phyloP scores from a whole-genome alignment of 2,329 filamentous ascomycete species.

The Cryphonectria carpinicola region DNA sequence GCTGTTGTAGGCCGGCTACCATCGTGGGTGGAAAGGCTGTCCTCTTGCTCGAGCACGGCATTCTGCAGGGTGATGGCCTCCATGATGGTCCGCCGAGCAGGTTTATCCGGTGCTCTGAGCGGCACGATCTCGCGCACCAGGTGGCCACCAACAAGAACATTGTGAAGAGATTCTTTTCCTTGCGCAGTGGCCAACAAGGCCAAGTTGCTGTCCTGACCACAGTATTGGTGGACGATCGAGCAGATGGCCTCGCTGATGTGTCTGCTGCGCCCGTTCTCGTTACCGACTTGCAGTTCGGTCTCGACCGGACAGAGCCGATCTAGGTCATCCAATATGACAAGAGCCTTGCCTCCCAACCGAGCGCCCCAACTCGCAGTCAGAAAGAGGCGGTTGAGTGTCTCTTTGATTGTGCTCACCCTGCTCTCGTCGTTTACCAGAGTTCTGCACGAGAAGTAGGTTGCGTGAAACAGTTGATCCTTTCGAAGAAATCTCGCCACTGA shows the following conservation, averaged over 20 bases:
- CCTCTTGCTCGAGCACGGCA: slow-evolving; percentile 45
- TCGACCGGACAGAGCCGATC: slow-evolving; percentile 92
- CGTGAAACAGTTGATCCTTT: slow-evolving; percentile 75
- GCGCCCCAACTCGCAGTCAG: slow-evolving; percentile 91
- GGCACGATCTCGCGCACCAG: slow-evolving; percentile 89
- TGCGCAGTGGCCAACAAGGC: slow-evolving; percentile 90
- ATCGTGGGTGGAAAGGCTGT: slow-evolving; percentile 42
- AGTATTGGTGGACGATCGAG: slow-evolving; percentile 82
- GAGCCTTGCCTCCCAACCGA: slow-evolving; percentile 76
- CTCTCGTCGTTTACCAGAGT: slow-evolving; percentile 91
- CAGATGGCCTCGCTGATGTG: slow-evolving; percentile 91
- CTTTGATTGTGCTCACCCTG: slow-evolving; percentile 86
- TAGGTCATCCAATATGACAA: slow-evolving; percentile 90
- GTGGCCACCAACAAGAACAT: slow-evolving; percentile 86
- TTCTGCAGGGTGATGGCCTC: slow-evolving; percentile 73
- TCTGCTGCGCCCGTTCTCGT: slow-evolving; percentile 88
- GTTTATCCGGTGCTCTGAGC: slow-evolving; percentile 90
- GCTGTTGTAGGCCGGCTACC: slow-evolving; percentile 62
- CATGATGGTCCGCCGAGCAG: slow-evolving; percentile 80
- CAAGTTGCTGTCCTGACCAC: slow-evolving; percentile 76
- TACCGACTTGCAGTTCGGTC: slow-evolving; percentile 90
- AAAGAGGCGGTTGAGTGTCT: slow-evolving; percentile 82
- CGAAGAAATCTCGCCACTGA: slow-evolving; percentile 75
- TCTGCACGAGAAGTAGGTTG: slow-evolving; percentile 83
- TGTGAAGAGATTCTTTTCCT: slow-evolving; percentile 90